phyloP scores from a whole-genome alignment of 306 rosid genomes.

The Glycine latifolia region DNA sequence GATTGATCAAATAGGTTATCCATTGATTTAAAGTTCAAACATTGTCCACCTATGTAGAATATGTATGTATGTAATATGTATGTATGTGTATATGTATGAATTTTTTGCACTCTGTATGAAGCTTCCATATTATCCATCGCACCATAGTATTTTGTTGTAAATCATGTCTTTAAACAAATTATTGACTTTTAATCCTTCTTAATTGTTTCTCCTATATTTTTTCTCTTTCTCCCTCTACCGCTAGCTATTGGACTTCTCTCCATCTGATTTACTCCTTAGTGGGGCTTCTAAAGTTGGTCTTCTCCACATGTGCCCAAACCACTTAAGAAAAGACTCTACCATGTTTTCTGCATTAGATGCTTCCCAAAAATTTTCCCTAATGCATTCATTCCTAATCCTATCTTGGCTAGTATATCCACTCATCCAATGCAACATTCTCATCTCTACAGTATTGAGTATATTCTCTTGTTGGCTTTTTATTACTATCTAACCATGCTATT shows the following conservation, averaged over 20 bases:
- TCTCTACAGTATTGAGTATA: neutral
- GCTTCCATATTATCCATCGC: neutral
- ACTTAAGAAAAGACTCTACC: neutral
- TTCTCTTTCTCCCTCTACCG: neutral
- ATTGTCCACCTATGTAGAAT: constrained; percentile 29
- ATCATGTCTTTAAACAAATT: neutral
- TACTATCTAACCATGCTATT: too few relatives aligned
- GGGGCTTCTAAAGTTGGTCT: neutral
- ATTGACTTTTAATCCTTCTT: neutral
- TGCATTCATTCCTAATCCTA: neutral
- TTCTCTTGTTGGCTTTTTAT: constrained; percentile 1
- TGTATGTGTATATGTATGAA: neutral
- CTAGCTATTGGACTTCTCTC: neutral
- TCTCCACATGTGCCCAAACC: neutral
- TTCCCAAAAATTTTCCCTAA: neutral
- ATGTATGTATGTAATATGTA: neutral
- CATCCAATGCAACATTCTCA: neutral
- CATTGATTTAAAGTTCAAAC: constrained; percentile 12
- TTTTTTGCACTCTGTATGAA: constrained; percentile 4
- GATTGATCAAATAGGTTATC: constrained; percentile 29
- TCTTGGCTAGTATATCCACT: neutral
- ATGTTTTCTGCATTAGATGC: neutral
- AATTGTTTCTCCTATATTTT: neutral
- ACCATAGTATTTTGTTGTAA: neutral
- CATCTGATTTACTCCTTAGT: neutral